Base-by-base conservation (phyloP, 306 rosid species). In the Pyrus betulifolia region DNA sequence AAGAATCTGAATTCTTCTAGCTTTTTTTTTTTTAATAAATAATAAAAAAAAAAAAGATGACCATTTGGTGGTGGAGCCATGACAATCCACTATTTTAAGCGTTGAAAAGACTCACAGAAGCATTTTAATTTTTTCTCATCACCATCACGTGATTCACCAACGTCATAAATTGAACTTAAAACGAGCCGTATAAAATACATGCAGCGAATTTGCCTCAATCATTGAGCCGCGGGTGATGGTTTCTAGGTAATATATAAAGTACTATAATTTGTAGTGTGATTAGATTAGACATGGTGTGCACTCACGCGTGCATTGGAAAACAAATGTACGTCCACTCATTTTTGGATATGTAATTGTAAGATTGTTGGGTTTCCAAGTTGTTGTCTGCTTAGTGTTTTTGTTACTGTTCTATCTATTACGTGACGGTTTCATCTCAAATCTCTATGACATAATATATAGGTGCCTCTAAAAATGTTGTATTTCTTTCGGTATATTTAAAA, bases 81-180 rank as follows among this genome's bases (percentile, higher is more conserved):
- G 3, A 30, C 38, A 33, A 33, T 6, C 38, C 38, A 33, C 38
- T 33, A 33, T 33, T 38, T 38, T 7, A 38, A 38, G 10, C 2
- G 8, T 38, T 38, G 10, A 2, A 38, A 38, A 38, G 42, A 7
- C 2, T 38, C 2, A 38, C 10, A 7, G 0, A 38, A 1, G 10
- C 2, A 38, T 38, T 38, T 38, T 0, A 7, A 8, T 38, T 38
- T 38, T 2, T 38, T 38, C 42, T 1, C 0, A 38, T 2, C 10
- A 38, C 0, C 0, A 7, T 38, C 42, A 38, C 2, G 10, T 38
- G 10, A 38, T 38, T 38, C 42, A 38, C 9, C 9, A 38, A 38
- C 0, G 2, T 0, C 2, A 35, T 0, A 35, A 35, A 35, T 35
- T 2, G 0, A 35, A 35, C 8, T 35, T 35, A 35, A 0, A 6